phyloP scores from a whole-genome alignment of 768 basidiomycete species.

The Xerocomus potaroensis region DNA sequence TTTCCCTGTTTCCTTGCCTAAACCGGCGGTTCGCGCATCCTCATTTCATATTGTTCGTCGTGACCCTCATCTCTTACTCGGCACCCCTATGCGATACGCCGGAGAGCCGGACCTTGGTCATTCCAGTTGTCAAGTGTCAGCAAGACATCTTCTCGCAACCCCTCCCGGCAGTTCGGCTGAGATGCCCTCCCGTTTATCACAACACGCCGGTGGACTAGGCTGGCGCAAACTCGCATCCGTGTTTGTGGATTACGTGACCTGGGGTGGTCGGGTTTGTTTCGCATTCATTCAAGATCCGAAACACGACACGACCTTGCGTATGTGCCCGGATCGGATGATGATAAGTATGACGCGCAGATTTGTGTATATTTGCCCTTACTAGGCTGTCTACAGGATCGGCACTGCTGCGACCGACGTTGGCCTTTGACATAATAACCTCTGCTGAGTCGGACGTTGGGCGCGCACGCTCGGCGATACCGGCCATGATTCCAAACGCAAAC shows the following conservation, averaged over 20 bases:
- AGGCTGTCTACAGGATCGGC: not conserved
- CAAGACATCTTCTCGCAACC: constrained; percentile 1
- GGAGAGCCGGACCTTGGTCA: constrained; percentile 3
- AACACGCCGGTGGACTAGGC: not conserved
- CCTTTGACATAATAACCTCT: not conserved
- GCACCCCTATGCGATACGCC: constrained; percentile 5
- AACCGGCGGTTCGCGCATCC: constrained; percentile 2
- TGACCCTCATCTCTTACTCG: constrained; percentile 4
- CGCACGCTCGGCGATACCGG: not conserved
- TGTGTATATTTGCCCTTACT: not conserved
- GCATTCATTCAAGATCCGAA: not conserved
- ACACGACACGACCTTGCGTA: not conserved
- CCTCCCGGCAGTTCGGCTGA: constrained; percentile 9
- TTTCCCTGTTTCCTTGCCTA: not conserved
- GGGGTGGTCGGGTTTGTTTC: not conserved
- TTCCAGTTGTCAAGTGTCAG: not conserved
- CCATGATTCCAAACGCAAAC: not conserved
- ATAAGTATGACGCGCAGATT: too few relatives aligned
- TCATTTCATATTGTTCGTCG: not conserved
- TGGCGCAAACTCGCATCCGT: not conserved
- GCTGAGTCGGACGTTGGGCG: not conserved
- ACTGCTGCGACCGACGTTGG: not conserved
- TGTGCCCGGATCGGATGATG: not conserved
- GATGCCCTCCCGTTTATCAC: constrained; percentile 6
- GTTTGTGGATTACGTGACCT: not conserved